Conservation (phyloP, 1,284 basidiomycete species). For the Megacollybia platyphylla region DNA sequence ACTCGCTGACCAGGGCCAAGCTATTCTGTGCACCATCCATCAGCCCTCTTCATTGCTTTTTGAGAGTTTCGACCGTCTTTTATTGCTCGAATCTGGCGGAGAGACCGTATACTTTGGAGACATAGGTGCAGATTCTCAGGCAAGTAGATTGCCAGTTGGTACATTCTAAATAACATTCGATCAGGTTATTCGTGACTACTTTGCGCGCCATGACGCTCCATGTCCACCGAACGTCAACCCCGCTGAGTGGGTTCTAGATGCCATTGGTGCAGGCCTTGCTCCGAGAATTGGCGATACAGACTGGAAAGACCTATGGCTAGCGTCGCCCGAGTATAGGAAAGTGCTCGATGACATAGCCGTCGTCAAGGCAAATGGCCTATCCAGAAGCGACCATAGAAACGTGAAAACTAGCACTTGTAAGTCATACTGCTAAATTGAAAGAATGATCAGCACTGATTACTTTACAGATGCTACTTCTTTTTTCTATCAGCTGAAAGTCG, state of each 20-base stretch:
- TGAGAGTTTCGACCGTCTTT: slow-evolving; percentile 66
- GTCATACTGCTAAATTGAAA: slow-evolving; percentile 13
- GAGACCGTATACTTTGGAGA: slow-evolving; percentile 75
- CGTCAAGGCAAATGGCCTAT: slow-evolving; percentile 30
- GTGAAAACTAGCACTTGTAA: slow-evolving; percentile 32
- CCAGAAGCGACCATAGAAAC: slow-evolving; percentile 21
- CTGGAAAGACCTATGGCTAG: slow-evolving; percentile 69
- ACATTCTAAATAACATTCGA: no score
- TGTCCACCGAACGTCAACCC: slow-evolving; percentile 53
- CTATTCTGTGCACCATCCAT: slow-evolving; percentile 68
- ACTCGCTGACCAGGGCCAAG: slow-evolving; percentile 78
- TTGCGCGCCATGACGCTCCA: slow-evolving; percentile 49
- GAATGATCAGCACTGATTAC: neutral
- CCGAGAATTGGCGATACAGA: slow-evolving; percentile 55
- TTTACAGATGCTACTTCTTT: slow-evolving; percentile 63
- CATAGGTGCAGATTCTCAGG: slow-evolving; percentile 50
- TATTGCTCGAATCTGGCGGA: slow-evolving; percentile 54
- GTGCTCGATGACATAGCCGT: slow-evolving; percentile 26
- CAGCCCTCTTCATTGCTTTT: slow-evolving; percentile 58
- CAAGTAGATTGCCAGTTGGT: no score
- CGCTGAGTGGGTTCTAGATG: slow-evolving; percentile 54
- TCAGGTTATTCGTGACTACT: slow-evolving; percentile 50
- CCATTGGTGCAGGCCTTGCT: slow-evolving; percentile 65
- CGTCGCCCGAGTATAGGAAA: slow-evolving; percentile 30
- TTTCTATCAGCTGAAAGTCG: slow-evolving; percentile 66